Evolutionary conservation across 331 rosid genomes (phyloP).

Genomic region (Rosa hybrid): DNA sequence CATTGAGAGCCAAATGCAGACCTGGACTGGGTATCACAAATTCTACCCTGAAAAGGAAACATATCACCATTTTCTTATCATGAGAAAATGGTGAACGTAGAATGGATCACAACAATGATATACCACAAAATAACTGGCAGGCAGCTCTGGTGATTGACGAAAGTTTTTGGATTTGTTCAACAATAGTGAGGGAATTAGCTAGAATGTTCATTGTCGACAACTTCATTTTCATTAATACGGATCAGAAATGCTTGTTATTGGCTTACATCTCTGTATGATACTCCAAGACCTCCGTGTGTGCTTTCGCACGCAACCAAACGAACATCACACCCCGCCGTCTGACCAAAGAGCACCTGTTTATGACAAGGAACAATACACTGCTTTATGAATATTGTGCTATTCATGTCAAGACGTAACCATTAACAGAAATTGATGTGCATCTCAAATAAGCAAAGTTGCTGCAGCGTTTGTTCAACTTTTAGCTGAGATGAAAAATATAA

Average conservation of each 20-base stretch:
- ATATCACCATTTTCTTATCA: not conserved
- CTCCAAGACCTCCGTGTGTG: conserved; percentile 24
- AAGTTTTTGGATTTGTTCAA: not conserved
- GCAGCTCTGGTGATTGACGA: not conserved
- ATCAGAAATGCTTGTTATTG: not conserved
- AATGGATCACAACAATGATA: too few species aligned
- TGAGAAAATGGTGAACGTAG: not conserved
- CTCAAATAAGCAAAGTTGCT: too few species aligned
- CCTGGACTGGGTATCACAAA: conserved; percentile 32
- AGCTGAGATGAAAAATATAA: too few species aligned
- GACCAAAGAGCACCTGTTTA: conserved; percentile 38
- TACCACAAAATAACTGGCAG: not conserved
- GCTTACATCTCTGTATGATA: conserved; percentile 30
- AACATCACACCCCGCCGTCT: conserved; percentile 29
- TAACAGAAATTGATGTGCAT: not conserved
- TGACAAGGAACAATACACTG: conserved; percentile 3
- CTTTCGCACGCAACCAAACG: conserved; percentile 27
- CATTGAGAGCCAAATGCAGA: conserved; percentile 32
- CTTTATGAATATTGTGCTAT: not conserved
- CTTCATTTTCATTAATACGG: not conserved
- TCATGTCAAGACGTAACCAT: not conserved
- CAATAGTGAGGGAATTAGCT: not conserved
- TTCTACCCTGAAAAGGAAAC: conserved; percentile 24
- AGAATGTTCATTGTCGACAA: not conserved
- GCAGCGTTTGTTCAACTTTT: too few species aligned